A percentile compares a stretch with the other conserved stretches of the same genome.
These are phyloP conservation scores for Gossypium arboreum DNA, from an alignment of 345 rosid species.

Conservation along the genomic window DNA sequence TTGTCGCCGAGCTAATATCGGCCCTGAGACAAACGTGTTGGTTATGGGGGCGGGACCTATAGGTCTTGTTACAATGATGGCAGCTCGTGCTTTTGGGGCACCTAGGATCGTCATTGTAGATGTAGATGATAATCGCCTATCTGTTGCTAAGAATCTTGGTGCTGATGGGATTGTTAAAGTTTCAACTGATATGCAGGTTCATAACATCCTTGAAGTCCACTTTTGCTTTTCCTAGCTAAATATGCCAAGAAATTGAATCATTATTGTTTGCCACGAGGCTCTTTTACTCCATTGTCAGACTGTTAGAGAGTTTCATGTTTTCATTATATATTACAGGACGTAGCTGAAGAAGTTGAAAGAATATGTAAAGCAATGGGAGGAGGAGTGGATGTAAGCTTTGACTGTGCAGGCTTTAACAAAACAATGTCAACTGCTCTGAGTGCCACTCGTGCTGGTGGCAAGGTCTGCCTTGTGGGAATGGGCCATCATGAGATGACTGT, in stretches of 20 bases:
- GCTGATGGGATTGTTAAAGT: conserved; percentile 65
- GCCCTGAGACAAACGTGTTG: conserved; percentile 67
- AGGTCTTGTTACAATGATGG: conserved; percentile 82
- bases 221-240: not conserved
- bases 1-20: conserved; percentile 74
- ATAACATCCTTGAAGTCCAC: not conserved
- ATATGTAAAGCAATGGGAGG: conserved; percentile 60
- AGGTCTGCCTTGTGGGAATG: conserved; percentile 87
- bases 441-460: conserved; percentile 81
- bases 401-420: conserved; percentile 86
- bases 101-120: conserved; percentile 73
- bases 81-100: conserved; percentile 89
- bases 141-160: conserved; percentile 72
- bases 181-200: conserved; percentile 58
- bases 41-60: conserved; percentile 92
- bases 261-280: not conserved
- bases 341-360: conserved; percentile 54
- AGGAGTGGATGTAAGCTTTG: conserved; percentile 66
- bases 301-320: not conserved
- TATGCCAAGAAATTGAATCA: not conserved
- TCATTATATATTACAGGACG: conserved; percentile 39
- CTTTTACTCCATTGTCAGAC: not conserved
- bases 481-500: conserved; percentile 75
- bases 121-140: conserved; percentile 66
- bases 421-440: conserved; percentile 80